Base-by-base conservation (phyloP, 805 yeast species). In the Lachancea nothofagi region DNA sequence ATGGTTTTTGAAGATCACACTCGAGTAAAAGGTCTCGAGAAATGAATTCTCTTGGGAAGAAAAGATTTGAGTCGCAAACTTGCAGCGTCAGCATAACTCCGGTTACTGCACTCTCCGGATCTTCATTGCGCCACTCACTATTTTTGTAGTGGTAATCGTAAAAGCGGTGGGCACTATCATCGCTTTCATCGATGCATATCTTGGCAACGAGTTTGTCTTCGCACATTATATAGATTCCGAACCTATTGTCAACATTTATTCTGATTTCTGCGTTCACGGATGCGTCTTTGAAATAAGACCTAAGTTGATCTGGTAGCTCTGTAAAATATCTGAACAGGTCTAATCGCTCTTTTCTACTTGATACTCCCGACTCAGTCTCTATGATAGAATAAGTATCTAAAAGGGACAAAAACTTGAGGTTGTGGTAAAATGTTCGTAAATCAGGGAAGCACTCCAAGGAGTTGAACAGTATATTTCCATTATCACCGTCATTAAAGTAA, bases 281-380 rank as follows among this genome's bases (percentile, higher is more conserved):
- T n/a, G 45, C 41, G 12, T 48, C 53, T 2, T 29, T 33, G n/a
- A 57, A 47, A 36, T 44, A 56, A 2, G 50, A 42, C 17, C 48
- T 37, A 3, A 59, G 33, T 17, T 46, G 51, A 21, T 45, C 49
- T 29, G 54, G 47, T 9, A 59, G 33, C 33, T 57, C 60, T 2
- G 63, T 61, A 34, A 48, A 59, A 39, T 61, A 61, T 29, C 49
- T 59, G 48, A 61, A 61, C 3, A 61, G 46, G 41, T 61, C 65
- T 7, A 61, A 37, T 31, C 51, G 52, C 7, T 55, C 58, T 6
- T 27, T 9, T 32, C 28, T 32, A 10, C 39, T 34, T 2, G 54
- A 32, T 36, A 41, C 46, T 4, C 48, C 26, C 6, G 50, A 40
- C 38, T 61, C 66, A 12, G 45, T 44, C 25, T 54, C 61, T 9